Evolutionary conservation across 2,329 filamentous ascomycete species (phyloP), one percentile per base, ranked within the genome.

Genomic region (Pleochaeta shiraiana): DNA sequence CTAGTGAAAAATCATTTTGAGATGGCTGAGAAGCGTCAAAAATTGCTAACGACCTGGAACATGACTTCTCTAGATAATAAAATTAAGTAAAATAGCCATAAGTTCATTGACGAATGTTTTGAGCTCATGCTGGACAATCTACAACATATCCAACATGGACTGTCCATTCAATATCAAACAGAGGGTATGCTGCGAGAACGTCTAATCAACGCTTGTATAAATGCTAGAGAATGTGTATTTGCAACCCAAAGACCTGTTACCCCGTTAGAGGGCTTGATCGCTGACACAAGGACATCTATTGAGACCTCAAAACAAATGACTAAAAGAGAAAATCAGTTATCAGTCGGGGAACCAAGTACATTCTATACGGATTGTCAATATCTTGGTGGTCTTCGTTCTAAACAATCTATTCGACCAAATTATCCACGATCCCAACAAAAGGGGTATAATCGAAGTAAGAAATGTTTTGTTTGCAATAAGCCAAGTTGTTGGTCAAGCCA

Each of bases 1-100:
- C 14, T 19, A 50, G 31, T 37, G 21, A 47, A 47, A 63, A n/a
- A 47, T 14, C 61, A 63, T 50, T 63, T 63, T 47, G 39, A 63
- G 19, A 63, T 2, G 30, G 61, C 34, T 3, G 61, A 63, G 37
- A 37, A n/a, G 12, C 61, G 28, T 24, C 19, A 47, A 26, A n/a
- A 63, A 31, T 24, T 63, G 31, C 39, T 63, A 16, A 39, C 34
- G n/a, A 45, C 24, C 26, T 63, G 21, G 61, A 19, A 63, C 33
- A 24, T 26, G 16, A 43, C n/a, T 50, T 63, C 61, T 21, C 33
- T 47, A 24, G 21, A 30, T 47, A 47, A 24, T 39, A 50, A 31
- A 14, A 34, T 31, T 24, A 63, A 50, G 31, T 30, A 26, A 24
- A 50, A 50, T n/a, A n/a, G 9, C n/a, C 9, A 50, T 24, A 61